Conservation (phyloP, 805 yeast species). For the Kuraishia piskuri region DNA sequence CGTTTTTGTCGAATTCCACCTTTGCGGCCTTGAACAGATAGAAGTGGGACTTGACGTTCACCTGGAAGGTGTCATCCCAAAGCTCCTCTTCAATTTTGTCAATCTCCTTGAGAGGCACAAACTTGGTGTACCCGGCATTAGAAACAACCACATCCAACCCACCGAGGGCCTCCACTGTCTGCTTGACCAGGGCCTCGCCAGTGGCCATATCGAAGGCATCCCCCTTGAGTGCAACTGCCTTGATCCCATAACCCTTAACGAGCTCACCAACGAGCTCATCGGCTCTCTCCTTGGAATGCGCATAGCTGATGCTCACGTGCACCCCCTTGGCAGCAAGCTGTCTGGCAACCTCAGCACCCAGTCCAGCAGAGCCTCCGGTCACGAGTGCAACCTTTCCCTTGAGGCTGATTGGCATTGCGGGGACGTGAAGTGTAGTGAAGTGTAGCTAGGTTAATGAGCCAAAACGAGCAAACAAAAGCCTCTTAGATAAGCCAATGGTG, state of each 20-base stretch:
- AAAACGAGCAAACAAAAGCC: too few species aligned
- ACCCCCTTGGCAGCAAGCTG: slow-evolving; percentile 27
- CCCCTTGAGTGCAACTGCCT: slow-evolving; percentile 15
- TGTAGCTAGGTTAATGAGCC: too few species aligned
- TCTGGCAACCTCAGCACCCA: slow-evolving; percentile 24
- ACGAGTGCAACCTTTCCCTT: slow-evolving; percentile 22
- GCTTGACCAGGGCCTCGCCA: slow-evolving; percentile 16
- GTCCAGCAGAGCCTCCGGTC: slow-evolving; percentile 23
- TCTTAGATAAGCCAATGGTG: neutral
- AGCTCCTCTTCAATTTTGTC: slow-evolving; percentile 23
- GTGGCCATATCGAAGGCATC: slow-evolving; percentile 18
- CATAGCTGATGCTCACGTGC: slow-evolving; percentile 24
- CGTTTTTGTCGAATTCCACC: slow-evolving; percentile 17
- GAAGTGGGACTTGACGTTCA: slow-evolving; percentile 24
- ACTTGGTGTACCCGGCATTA: slow-evolving; percentile 29
- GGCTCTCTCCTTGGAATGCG: slow-evolving; percentile 21
- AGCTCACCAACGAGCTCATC: slow-evolving; percentile 13
- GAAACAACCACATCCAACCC: slow-evolving; percentile 29
- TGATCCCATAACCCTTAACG: slow-evolving; percentile 9
- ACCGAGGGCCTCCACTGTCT: slow-evolving; percentile 17
- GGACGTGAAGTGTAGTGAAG: too few species aligned
- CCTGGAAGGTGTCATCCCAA: slow-evolving; percentile 21
- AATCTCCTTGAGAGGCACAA: slow-evolving; percentile 21
- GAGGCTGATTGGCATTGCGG: slow-evolving; percentile 7
- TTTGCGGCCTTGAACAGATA: slow-evolving; percentile 21